Evolutionary conservation across 371 early-diverging fungal genomes (phyloP).

Genomic region (Neoconidiobolus thromboides): DNA sequence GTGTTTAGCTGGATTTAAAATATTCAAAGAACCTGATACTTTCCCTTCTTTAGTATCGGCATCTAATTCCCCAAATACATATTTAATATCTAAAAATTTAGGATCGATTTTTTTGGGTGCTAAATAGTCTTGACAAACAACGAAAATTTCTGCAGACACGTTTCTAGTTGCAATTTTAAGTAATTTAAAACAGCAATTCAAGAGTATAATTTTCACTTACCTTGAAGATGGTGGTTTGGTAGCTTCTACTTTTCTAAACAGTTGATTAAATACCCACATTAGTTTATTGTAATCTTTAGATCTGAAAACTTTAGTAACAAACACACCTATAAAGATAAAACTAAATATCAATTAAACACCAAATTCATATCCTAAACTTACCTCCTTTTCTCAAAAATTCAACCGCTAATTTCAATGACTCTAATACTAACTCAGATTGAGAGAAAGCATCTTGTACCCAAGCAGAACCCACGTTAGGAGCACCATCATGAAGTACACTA

Average conservation of each 20-base stretch:
- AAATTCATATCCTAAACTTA: neutral
- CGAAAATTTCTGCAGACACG: slow-evolving; percentile 99
- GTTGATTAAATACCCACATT: slow-evolving; percentile 94
- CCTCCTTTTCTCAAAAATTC: slow-evolving; percentile 92
- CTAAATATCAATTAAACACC: too few species aligned
- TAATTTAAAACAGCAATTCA: too few species aligned
- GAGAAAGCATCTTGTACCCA: slow-evolving; percentile 98
- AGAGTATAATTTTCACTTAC: slow-evolving; percentile 4
- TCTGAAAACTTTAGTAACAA: slow-evolving; percentile 98
- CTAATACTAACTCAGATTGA: slow-evolving; percentile 93
- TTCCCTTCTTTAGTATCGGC: slow-evolving; percentile 22
- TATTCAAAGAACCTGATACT: slow-evolving; percentile 22
- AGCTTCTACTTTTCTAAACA: slow-evolving; percentile 95
- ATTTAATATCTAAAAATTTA: slow-evolving; percentile 81
- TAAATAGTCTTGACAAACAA: slow-evolving; percentile 88
- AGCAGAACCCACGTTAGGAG: slow-evolving; percentile 97
- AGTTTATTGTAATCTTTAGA: slow-evolving; percentile 99
- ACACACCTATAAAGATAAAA: slow-evolving; percentile 16
- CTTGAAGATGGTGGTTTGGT: slow-evolving; percentile 99
- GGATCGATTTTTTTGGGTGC: slow-evolving; percentile 94
- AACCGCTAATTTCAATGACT: slow-evolving; percentile 87
- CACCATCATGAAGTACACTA: slow-evolving; percentile 98
- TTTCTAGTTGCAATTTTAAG: slow-evolving; percentile 20
- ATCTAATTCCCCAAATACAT: slow-evolving; percentile 84
- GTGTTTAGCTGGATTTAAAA: slow-evolving; percentile 53